Evolutionary conservation across 169 alveolate genomes (phyloP).

Genomic region (Condylostoma magnum): DNA sequence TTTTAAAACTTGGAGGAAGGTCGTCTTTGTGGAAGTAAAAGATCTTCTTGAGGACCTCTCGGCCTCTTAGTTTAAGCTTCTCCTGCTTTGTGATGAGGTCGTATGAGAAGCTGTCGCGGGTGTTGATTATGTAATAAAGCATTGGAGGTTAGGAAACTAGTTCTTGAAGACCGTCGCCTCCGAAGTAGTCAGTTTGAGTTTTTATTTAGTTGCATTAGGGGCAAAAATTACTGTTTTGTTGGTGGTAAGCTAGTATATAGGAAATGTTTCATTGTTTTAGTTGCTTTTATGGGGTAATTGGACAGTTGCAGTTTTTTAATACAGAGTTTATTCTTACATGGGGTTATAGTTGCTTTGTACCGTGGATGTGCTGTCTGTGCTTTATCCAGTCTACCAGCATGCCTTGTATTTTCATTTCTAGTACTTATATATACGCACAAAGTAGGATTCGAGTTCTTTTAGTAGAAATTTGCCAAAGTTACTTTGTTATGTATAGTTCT

Average conservation of each 20-base stretch:
- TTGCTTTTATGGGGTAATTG: neutral
- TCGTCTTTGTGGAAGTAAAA: slow-evolving; percentile 55
- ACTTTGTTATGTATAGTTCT: slow-evolving; percentile 1
- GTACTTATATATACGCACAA: slow-evolving; percentile 3
- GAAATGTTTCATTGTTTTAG: neutral
- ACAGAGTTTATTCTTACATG: neutral
- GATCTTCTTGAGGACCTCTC: slow-evolving; percentile 42
- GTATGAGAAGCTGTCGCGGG: slow-evolving; percentile 71
- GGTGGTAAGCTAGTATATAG: neutral
- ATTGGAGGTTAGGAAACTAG: slow-evolving; percentile 27
- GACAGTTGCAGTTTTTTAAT: neutral
- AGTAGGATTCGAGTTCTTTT: neutral
- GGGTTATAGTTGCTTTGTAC: neutral
- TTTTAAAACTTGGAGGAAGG: slow-evolving; percentile 51
- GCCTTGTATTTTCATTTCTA: slow-evolving; percentile 13
- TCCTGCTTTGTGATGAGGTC: slow-evolving; percentile 41
- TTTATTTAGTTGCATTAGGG: neutral
- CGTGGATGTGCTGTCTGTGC: neutral
- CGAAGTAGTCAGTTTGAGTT: neutral
- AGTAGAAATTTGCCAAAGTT: neutral
- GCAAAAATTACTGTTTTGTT: neutral
- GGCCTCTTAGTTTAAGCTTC: slow-evolving; percentile 15
- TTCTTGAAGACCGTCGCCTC: neutral
- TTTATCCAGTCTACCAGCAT: neutral
- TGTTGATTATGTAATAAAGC: slow-evolving; percentile 53